Percentiles rank a stretch among this genome's conserved stretches.
phyloP scores from a whole-genome alignment of 2,329 filamentous ascomycete genomes.

The Grosmannia penicillata region DNA sequence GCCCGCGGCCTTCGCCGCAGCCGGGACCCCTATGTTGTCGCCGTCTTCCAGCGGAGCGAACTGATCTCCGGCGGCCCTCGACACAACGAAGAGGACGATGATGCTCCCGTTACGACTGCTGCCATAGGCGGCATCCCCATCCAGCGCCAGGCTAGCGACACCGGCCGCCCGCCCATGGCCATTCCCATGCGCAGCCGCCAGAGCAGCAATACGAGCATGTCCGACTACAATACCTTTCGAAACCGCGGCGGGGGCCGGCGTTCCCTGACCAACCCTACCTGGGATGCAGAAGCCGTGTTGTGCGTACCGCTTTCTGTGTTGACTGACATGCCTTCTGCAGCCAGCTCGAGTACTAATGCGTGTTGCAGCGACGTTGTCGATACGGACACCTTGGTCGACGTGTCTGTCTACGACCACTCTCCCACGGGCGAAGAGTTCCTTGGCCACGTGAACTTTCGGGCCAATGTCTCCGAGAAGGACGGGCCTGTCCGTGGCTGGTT shows the following conservation, averaged over 20 bases:
- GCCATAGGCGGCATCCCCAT: constrained; percentile 35
- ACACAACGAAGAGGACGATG: constrained; percentile 44
- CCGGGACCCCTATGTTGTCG: constrained; percentile 86
- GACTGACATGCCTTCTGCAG: too few species aligned
- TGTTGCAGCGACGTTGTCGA: constrained; percentile 71
- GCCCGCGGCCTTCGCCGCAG: constrained; percentile 69
- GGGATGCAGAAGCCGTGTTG: constrained; percentile 94
- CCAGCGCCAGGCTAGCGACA: constrained; percentile 63
- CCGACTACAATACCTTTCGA: constrained; percentile 46
- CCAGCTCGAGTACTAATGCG: not conserved
- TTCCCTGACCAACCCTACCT: constrained; percentile 70
- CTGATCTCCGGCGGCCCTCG: constrained; percentile 81
- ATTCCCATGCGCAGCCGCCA: constrained; percentile 96
- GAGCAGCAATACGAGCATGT: constrained; percentile 82
- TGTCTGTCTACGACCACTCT: constrained; percentile 81
- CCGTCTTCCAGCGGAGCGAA: constrained; percentile 92
- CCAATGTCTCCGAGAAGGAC: constrained; percentile 47
- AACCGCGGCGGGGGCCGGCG: constrained; percentile 41
- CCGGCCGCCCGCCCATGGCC: constrained; percentile 68
- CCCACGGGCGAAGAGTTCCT: constrained; percentile 70
- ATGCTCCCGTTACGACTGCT: constrained; percentile 24
- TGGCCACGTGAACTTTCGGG: constrained; percentile 74
- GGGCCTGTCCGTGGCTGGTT: constrained; percentile 75
- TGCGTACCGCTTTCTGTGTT: too few species aligned
- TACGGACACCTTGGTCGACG: constrained; percentile 75